Conservation (phyloP, 176 grass and related monocot genomes). For the Aegilops tauschii region DNA sequence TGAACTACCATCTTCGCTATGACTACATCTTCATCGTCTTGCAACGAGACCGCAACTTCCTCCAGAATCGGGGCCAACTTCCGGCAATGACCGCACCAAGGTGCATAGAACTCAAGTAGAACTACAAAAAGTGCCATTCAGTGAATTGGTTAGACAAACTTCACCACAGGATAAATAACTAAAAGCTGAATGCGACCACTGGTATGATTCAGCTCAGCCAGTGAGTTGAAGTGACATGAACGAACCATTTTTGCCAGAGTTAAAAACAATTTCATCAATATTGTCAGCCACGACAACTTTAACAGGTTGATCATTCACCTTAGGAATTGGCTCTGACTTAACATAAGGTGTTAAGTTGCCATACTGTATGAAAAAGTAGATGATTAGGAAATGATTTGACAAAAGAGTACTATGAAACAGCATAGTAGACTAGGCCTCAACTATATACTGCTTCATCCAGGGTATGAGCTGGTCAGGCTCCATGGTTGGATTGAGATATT, state of each 20-base stretch:
- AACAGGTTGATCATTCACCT: conserved; percentile 66
- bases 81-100: conserved; percentile 83
- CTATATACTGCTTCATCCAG: conserved; percentile 80
- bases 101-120: conserved; percentile 84
- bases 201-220: not conserved
- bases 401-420: conserved; percentile 19
- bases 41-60: conserved; percentile 58
- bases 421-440: conserved; percentile 41
- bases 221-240: conserved; percentile 3
- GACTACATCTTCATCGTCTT: conserved; percentile 56
- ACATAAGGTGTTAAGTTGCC: conserved; percentile 63
- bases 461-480: conserved; percentile 66
- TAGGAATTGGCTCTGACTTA: conserved; percentile 82
- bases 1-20: conserved; percentile 87
- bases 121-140: conserved; percentile 34
- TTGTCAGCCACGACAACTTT: conserved; percentile 75
- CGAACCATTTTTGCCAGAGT: conserved; percentile 85
- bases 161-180: not conserved
- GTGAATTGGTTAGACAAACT: not conserved
- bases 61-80: conserved; percentile 79
- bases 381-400: conserved; percentile 11
- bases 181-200: not conserved
- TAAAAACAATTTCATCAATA: conserved; percentile 65
- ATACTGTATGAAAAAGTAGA: conserved; percentile 50
- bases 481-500: conserved; percentile 78